Base-by-base conservation (phyloP, 78 protist species). In the Isochrysis galbana region DNA sequence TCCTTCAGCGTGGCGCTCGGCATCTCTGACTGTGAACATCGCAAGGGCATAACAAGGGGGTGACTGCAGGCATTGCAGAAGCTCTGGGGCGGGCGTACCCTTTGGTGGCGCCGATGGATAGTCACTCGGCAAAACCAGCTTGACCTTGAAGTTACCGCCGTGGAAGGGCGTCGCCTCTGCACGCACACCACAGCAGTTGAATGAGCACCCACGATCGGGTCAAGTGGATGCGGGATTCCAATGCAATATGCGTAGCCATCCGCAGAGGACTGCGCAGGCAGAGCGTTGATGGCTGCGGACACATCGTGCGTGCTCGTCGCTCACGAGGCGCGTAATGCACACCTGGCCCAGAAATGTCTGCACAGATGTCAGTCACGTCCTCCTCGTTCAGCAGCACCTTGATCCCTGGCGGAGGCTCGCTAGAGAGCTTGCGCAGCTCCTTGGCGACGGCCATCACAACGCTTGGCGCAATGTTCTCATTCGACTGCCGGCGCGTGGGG, bases 31-130 rank as follows among this genome's bases (percentile, higher is more conserved):
- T n/a, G n/a, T n/a, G n/a, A n/a, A n/a, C n/a, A n/a, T n/a, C n/a
- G n/a, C n/a, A n/a, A n/a, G n/a, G n/a, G n/a, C n/a, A n/a, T n/a
- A n/a, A n/a, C n/a, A n/a, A n/a, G n/a, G n/a, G n/a, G n/a, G n/a
- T n/a, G n/a, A n/a, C n/a, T n/a, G n/a, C n/a, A n/a, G n/a, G n/a
- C n/a, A n/a, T n/a, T n/a, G n/a, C n/a, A n/a, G n/a, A n/a, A n/a
- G n/a, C n/a, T n/a, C n/a, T n/a, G n/a, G n/a, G n/a, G 54, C 29
- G n/a, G 25, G 72, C 51, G 38, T 87, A 93, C 98, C 99, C 82
- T 98, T 98, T 5, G 99, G 99, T 0, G 99, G 99, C 38, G 96
- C 93, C 4, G 39, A 0, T 0, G 99, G 99, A 41, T 95, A 99
- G 17, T 97, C 98, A 0, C 82, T 23, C 5, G 95, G 91, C 39